phyloP scores from a whole-genome alignment of 495 filamentous ascomycete genomes.

The Penicillium roqueforti region DNA sequence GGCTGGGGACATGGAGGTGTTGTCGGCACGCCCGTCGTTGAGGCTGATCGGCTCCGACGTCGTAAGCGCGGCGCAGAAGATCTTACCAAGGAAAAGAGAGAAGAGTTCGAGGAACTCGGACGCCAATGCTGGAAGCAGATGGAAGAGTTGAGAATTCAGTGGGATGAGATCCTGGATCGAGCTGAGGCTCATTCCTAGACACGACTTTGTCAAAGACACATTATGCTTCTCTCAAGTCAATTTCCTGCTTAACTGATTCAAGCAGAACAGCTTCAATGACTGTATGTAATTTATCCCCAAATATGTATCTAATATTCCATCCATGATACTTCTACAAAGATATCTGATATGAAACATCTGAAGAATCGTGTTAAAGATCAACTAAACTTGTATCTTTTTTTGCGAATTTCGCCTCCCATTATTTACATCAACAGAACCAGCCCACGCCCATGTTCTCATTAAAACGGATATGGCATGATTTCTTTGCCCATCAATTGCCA shows the following conservation, averaged over 20 bases:
- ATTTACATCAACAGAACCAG: slow-evolving; percentile 41
- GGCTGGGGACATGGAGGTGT: slow-evolving; percentile 80
- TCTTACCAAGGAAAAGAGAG: slow-evolving; percentile 58
- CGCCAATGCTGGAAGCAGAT: slow-evolving; percentile 74
- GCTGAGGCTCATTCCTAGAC: slow-evolving; percentile 21
- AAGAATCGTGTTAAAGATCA: slow-evolving; percentile 6
- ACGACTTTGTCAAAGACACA: background rate
- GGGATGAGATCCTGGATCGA: slow-evolving; percentile 62
- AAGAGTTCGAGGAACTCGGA: slow-evolving; percentile 71
- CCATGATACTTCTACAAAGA: slow-evolving; percentile 1
- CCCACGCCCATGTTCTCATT: slow-evolving; percentile 29
- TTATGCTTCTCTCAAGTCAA: background rate
- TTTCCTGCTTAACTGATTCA: background rate
- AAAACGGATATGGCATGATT: slow-evolving; percentile 25
- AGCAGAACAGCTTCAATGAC: background rate
- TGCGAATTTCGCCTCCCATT: slow-evolving; percentile 21
- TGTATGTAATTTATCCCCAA: background rate
- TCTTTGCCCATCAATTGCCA: slow-evolving; percentile 19
- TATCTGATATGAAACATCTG: background rate
- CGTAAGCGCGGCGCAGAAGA: slow-evolving; percentile 54
- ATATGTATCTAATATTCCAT: slow-evolving; percentile 1
- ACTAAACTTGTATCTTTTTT: slow-evolving; percentile 11
- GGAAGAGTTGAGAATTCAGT: slow-evolving; percentile 73
- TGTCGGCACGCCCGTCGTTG: slow-evolving; percentile 48
- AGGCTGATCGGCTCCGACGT: slow-evolving; percentile 45